These are phyloP conservation scores for Sugiyamaella lignohabitans DNA, from an alignment of 805 yeast species.

Conservation along the genomic window DNA sequence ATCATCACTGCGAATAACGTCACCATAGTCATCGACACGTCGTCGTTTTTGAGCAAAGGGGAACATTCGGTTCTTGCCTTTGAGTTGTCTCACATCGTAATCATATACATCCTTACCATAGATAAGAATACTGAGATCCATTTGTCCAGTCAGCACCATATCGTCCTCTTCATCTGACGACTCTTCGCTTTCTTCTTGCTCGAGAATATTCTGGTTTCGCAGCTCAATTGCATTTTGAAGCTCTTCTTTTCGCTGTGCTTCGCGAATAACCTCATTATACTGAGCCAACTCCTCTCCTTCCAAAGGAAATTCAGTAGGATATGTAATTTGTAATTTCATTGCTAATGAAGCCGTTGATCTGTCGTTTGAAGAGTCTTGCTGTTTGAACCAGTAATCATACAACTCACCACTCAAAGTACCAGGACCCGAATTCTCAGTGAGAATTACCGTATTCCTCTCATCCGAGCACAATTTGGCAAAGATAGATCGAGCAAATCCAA, in stretches of 20 bases:
- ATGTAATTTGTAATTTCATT: constrained; percentile 15
- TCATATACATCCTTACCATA: constrained; percentile 39
- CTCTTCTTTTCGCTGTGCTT: constrained; percentile 22
- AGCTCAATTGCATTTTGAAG: constrained; percentile 30
- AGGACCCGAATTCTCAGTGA: constrained; percentile 59
- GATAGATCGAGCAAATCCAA: constrained; percentile 47
- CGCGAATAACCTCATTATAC: constrained; percentile 23
- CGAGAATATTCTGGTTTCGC: constrained; percentile 36
- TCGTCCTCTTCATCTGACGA: constrained; percentile 27
- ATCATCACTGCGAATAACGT: constrained; percentile 57
- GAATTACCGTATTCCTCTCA: constrained; percentile 60
- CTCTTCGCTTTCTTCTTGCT: constrained; percentile 29
- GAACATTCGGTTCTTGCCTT: constrained; percentile 53
- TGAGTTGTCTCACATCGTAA: constrained; percentile 46
- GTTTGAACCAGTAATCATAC: constrained; percentile 29
- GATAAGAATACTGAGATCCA: constrained; percentile 25
- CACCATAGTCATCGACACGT: constrained; percentile 84
- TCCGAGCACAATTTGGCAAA: constrained; percentile 48
- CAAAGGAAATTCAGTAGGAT: constrained; percentile 25
- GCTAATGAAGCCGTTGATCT: constrained; percentile 11
- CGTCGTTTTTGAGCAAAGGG: constrained; percentile 58
- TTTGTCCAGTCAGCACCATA: constrained; percentile 21
- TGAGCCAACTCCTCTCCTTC: constrained; percentile 31
- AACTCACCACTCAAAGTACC: constrained; percentile 46
- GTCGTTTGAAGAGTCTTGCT: constrained; percentile 1